These are phyloP conservation scores for Arabidopsis suecica DNA, from an alignment of 345 rosid species.

Conservation along the genomic window DNA sequence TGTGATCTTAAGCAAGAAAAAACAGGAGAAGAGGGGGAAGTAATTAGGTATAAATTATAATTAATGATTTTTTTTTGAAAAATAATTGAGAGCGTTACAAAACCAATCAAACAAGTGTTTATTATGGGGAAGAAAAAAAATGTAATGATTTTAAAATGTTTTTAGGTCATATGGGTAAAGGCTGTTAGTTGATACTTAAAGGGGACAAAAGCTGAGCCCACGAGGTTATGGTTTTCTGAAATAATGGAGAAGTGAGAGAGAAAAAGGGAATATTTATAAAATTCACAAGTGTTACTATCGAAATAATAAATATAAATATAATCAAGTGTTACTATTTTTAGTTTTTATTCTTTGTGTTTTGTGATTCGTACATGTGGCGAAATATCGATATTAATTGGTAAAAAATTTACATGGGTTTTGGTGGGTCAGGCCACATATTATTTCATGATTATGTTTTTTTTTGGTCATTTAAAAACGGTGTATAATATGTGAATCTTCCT, in stretches of 20 bases:
- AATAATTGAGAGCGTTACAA: constrained; percentile 38
- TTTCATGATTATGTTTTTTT: not conserved
- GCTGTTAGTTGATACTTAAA: constrained; percentile 26
- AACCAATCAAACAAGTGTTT: constrained; percentile 26
- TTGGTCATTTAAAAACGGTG: not conserved
- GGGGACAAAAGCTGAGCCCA: constrained; percentile 39
- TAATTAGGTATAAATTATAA: constrained; percentile 38
- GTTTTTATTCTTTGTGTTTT: constrained; percentile 13
- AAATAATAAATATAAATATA: not conserved
- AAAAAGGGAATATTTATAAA: not conserved
- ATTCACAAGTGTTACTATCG: constrained; percentile 15
- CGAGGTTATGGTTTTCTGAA: constrained; percentile 34
- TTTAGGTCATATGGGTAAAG: constrained; percentile 41
- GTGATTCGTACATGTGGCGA: constrained; percentile 18
- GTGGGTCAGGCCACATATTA: not conserved
- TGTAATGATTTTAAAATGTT: constrained; percentile 12
- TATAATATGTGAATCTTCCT: not conserved
- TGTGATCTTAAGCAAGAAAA: constrained; percentile 42
- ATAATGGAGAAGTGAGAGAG: constrained; percentile 29
- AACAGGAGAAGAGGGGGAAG: constrained; percentile 11
- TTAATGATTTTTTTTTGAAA: constrained; percentile 5
- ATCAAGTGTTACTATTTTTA: constrained; percentile 15
- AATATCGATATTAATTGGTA: not conserved
- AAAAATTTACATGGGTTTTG: not conserved
- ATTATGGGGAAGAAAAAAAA: not conserved